These are phyloP conservation scores for Leccinum variicolor DNA, from an alignment of 768 basidiomycete genomes.

Conservation along the genomic window DNA sequence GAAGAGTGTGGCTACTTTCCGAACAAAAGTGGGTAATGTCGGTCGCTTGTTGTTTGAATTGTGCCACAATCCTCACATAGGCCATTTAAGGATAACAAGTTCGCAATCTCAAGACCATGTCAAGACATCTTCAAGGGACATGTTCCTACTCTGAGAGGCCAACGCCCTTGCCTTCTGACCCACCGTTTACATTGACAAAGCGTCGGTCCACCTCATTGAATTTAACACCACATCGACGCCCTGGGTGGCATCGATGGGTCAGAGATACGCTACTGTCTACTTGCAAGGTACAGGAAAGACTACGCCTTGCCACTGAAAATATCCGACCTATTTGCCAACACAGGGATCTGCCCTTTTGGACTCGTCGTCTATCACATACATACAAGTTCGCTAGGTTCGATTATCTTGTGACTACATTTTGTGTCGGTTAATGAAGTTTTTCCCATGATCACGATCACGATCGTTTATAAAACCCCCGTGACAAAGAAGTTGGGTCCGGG, in stretches of 20 bases:
- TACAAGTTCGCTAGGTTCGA: not conserved
- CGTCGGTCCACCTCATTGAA: not conserved
- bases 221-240: not conserved
- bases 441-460: not conserved
- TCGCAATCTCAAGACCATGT: not conserved
- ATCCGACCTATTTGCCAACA: conserved; percentile 32
- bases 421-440: not conserved
- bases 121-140: not conserved
- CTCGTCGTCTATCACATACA: not conserved
- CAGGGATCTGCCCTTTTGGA: conserved; percentile 23
- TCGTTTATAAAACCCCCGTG: not conserved
- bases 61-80: not conserved
- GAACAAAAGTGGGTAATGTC: not conserved
- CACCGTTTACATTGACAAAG: not conserved
- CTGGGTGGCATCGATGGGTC: not conserved
- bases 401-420: not conserved
- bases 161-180: not conserved
- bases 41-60: not conserved
- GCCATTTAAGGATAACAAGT: not conserved
- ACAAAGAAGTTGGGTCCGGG: not conserved
- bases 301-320: conserved; percentile 27
- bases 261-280: not conserved
- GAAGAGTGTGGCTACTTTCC: not conserved
- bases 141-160: not conserved
- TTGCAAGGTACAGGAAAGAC: not conserved